These are phyloP conservation scores for Pulveroboletus sp. DNA, from an alignment of 768 basidiomycete genomes.

Conservation along the genomic window DNA sequence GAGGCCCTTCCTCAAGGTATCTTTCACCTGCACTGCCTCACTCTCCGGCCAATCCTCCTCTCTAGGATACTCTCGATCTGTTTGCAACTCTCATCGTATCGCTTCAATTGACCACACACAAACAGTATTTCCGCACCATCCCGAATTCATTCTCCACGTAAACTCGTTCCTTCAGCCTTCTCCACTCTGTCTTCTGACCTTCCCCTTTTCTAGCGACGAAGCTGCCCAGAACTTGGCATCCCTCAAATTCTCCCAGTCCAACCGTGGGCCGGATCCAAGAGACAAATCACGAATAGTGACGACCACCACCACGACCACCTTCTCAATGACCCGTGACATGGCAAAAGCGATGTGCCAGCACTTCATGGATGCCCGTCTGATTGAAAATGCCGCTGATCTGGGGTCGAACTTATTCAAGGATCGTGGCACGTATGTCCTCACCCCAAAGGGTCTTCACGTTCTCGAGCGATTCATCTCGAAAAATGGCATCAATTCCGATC, in stretches of 20 bases:
- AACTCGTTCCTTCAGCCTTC: slow-evolving; percentile 30
- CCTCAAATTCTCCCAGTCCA: slow-evolving; percentile 98
- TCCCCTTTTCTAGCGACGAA: slow-evolving; percentile 64
- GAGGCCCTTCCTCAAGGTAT: slow-evolving; percentile 87
- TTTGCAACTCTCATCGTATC: slow-evolving; percentile 97
- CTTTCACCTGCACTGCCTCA: slow-evolving; percentile 8
- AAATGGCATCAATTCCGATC: slow-evolving; percentile 96
- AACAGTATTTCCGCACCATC: slow-evolving; percentile 95
- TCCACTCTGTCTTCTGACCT: slow-evolving; percentile 1
- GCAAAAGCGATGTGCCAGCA: slow-evolving; percentile 99
- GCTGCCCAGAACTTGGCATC: slow-evolving; percentile 90
- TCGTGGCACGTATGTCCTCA: slow-evolving; percentile 91
- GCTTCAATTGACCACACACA: slow-evolving; percentile 80
- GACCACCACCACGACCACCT: slow-evolving; percentile 98
- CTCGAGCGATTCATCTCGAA: slow-evolving; percentile 99
- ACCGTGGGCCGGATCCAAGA: slow-evolving; percentile 96
- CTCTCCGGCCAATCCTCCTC: background rate
- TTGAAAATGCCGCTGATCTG: slow-evolving; percentile 94
- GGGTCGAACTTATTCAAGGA: slow-evolving; percentile 92
- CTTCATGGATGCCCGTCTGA: slow-evolving; percentile 97
- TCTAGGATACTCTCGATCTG: slow-evolving; percentile 93
- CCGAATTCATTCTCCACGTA: slow-evolving; percentile 95
- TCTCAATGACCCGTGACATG: slow-evolving; percentile 99
- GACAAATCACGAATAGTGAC: slow-evolving; percentile 98
- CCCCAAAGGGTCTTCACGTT: slow-evolving; percentile 97